These are phyloP conservation scores for Trichophyton verrucosum DNA, from an alignment of 2,329 filamentous ascomycete species.

Conservation along the genomic window DNA sequence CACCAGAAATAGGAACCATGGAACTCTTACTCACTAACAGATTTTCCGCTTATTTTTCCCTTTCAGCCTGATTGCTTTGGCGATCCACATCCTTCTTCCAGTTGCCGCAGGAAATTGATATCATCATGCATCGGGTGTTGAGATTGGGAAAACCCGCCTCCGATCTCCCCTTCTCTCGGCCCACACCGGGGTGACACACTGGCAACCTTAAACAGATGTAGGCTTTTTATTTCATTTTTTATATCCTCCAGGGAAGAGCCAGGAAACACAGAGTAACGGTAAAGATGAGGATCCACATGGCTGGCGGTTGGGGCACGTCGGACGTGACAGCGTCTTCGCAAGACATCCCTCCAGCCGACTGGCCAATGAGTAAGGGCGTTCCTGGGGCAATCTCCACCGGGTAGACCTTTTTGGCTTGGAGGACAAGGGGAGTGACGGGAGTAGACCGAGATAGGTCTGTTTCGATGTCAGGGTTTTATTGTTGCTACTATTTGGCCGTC, in stretches of 20 bases:
- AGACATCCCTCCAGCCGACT: neutral
- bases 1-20: neutral
- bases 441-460: neutral
- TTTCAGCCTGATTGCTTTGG: neutral
- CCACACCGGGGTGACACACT: constrained; percentile 3
- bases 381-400: neutral
- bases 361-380: neutral
- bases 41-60: neutral
- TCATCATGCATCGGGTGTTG: neutral
- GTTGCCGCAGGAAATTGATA: neutral
- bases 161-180: neutral
- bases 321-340: neutral
- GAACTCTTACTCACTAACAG: neutral
- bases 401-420: neutral
- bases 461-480: neutral
- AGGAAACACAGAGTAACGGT: neutral
- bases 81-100: neutral
- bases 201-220: neutral
- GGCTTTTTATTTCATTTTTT: neutral
- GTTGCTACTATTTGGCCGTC: neutral
- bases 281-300: neutral
- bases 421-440: neutral
- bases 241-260: neutral
- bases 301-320: neutral
- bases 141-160: neutral